These are phyloP conservation scores for Mesembryanthemum crystallinum DNA, from an alignment of 148 eudicot species.

Conservation along the genomic window DNA sequence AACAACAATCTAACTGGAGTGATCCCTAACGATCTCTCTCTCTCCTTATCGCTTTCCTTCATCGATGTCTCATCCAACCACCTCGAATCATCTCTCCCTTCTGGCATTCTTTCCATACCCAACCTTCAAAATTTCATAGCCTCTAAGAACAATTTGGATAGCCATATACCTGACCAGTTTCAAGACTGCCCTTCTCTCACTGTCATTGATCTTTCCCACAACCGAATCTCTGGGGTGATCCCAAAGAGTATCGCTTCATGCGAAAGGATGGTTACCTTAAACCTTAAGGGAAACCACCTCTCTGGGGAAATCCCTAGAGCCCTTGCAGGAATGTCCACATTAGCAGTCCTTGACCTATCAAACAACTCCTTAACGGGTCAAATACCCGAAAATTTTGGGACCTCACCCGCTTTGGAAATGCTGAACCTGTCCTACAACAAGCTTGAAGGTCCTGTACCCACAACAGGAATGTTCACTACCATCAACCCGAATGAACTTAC, in stretches of 20 bases:
- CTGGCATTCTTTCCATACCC: constrained; percentile 58
- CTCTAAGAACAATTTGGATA: constrained; percentile 57
- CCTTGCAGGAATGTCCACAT: constrained; percentile 62
- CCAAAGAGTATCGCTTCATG: constrained; percentile 82
- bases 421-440: constrained; percentile 73
- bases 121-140: constrained; percentile 66
- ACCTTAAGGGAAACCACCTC: constrained; percentile 55
- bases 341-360: constrained; percentile 74
- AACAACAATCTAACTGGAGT: constrained; percentile 67
- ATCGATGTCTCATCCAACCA: constrained; percentile 71
- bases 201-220: constrained; percentile 69
- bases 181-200: constrained; percentile 71
- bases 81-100: constrained; percentile 62
- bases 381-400: constrained; percentile 72
- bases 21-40: constrained; percentile 68
- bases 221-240: constrained; percentile 57
- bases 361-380: constrained; percentile 68
- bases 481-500: constrained; percentile 71
- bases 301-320: constrained; percentile 60
- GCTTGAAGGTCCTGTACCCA: constrained; percentile 71
- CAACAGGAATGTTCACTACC: constrained; percentile 58
- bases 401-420: constrained; percentile 72
- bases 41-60: constrained; percentile 64
- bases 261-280: constrained; percentile 59
- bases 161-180: constrained; percentile 76